A percentile compares a stretch with the other conserved stretches of the same genome.
phyloP scores from a whole-genome alignment of 2,329 filamentous ascomycete genomes.

The Colletotrichum euphorbiae region DNA sequence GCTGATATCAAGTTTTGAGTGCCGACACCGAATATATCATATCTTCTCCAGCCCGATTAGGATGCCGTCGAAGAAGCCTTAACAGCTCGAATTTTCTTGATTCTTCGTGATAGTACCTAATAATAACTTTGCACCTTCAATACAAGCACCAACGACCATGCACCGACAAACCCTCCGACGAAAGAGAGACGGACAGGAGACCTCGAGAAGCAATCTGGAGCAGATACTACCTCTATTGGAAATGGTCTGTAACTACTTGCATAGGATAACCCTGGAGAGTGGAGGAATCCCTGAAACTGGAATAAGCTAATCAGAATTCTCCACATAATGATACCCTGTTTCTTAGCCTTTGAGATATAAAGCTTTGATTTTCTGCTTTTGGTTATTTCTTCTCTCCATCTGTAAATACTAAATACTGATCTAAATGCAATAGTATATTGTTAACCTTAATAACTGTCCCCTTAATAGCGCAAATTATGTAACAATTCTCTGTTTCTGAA shows the following conservation, averaged over 20 bases:
- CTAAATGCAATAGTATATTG: constrained; percentile 2
- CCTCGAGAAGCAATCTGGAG: no score
- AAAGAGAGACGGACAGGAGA: not conserved
- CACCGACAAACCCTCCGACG: not conserved
- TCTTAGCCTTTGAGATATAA: constrained; percentile 39
- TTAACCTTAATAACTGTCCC: constrained; percentile 40
- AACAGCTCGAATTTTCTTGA: no score
- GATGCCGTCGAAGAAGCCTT: not conserved
- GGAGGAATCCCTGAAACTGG: constrained; percentile 40
- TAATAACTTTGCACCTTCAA: not conserved
- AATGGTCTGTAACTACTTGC: not conserved
- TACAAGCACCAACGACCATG: not conserved
- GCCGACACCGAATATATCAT: no score
- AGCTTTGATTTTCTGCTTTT: not conserved
- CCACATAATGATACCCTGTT: constrained; percentile 39
- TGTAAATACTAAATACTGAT: not conserved
- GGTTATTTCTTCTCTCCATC: not conserved
- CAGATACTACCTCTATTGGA: constrained; percentile 12
- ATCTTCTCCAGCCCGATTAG: no score
- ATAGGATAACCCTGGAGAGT: constrained; percentile 37
- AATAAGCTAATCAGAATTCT: constrained; percentile 11
- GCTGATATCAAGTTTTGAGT: not conserved
- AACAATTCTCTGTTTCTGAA: constrained; percentile 39
- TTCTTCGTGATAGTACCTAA: not conserved
- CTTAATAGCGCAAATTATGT: constrained; percentile 14